Evolutionary conservation across 129 eudicot species (phyloP), one percentile per base, ranked within the genome.

Genomic region (Artemisia tridentata): DNA sequence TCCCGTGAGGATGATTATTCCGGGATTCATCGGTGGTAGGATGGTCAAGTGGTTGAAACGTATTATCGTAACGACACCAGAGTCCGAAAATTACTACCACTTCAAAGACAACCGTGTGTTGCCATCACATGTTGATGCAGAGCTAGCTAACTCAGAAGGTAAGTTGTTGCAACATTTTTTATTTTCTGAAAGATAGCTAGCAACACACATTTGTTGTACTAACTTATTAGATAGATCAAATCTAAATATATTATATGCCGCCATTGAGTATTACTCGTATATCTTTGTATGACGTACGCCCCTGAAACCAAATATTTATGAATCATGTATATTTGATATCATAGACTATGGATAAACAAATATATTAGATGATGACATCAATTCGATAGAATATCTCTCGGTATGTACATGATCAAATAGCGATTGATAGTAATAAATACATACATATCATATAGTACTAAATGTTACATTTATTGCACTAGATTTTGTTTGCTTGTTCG

Each of bases 21-120:
- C 99, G 21, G 99, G 97, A 3, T 95, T 79, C 23, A 95, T 95
- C 13, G 99, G 99, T 0, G 99, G 99, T 0, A 68, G 99, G 67
- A 95, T 95, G 99, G 97, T 95, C 57, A 95, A 95, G 78, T 95
- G 99, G 99, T 25, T 95, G 71, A 90, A 88, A 72, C 58, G 99
- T 7, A 90, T 95, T 4, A 66, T 95, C 0, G 97, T 95, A 0
- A 87, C 99, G 2, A 85, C 99, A 0, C 25, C 69, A 12, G 91
- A 91, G 29, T 87, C 99, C 3, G 85, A 90, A 8, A 90, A 20
- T 60, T 95, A 90, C 74, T 95, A 95, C 65, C 99, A 95, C 51
- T 95, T 29, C 60, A 87, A 79, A 38, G 99, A 95, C 34, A 95
- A 95, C 67, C 83, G 96, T 19, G 99, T 95, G 2, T 83, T 95